Base-by-base conservation (phyloP, 805 yeast genomes). In the Saccharomycopsis amapae region DNA sequence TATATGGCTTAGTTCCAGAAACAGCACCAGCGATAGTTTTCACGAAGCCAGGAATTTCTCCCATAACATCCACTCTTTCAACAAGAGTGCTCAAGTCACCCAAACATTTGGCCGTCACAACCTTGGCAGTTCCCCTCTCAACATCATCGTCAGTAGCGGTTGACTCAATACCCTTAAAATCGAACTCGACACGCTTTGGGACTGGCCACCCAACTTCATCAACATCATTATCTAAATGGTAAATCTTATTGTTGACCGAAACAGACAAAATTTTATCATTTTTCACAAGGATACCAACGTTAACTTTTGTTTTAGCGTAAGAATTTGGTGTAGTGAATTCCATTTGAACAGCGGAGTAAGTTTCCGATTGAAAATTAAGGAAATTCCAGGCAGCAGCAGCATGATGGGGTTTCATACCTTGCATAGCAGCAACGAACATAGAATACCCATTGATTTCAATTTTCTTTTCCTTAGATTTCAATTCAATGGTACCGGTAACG, bases 331-430 rank as follows among this genome's bases (percentile, higher is more conserved):
- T 93, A 38, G 89, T 84, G 69, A 86, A 93, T 65, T 93, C 97
- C 96, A 93, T 93, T 54, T 85, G 75, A 15, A 88, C 79, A 9
- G 85, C 95, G 30, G 90, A 71, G 55, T 74, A 71, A 33, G 78
- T 68, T 42, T 78, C 73, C 17, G 93, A 82, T 61, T 86, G 96
- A 73, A 85, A 90, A 65, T 86, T 83, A 52, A 85, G 66, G 62
- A 93, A 93, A 66, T 90, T 93, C 98, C 98, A 93, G 19, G 87
- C 67, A 51, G 95, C 86, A 46, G 98, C 98, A 30, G 97, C 96
- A 66, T 93, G 98, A 65, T 93, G 97, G 6, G 98, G 98, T 65
- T 93, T 93, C 97, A 93, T 89, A 51, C 97, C 97, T 69, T 93
- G 98, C 55, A 87, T 68, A 5, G 98, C 98, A 90, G 85, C 81